These are phyloP conservation scores for Lichina pygmaea DNA, from an alignment of 495 filamentous ascomycete genomes.

Conservation along the genomic window DNA sequence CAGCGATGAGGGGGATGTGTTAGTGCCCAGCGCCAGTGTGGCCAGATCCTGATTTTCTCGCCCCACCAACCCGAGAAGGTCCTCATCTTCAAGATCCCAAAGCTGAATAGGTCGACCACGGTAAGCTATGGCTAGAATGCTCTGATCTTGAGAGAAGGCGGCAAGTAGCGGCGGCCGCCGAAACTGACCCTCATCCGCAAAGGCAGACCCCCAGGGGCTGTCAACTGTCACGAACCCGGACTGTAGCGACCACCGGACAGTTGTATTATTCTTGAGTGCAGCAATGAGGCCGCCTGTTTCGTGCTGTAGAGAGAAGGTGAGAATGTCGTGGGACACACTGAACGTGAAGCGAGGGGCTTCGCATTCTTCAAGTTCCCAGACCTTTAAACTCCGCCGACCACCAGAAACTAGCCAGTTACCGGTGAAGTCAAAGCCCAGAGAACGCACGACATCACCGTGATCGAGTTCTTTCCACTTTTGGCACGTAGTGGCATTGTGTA, in stretches of 20 bases:
- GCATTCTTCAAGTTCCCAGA: too few species aligned
- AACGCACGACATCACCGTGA: neutral
- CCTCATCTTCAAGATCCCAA: neutral
- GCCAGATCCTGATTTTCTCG: neutral
- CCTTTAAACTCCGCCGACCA: too few species aligned
- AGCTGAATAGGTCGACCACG: neutral
- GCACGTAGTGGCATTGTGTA: neutral
- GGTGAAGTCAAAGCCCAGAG: neutral
- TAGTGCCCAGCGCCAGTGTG: neutral
- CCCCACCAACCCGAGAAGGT: neutral
- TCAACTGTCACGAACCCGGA: too few species aligned
- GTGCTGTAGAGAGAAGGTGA: too few species aligned
- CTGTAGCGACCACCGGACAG: too few species aligned
- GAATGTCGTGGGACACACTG: too few species aligned
- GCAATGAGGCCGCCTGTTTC: too few species aligned
- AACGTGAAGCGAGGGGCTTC: too few species aligned
- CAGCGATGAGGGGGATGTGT: neutral
- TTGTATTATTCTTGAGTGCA: too few species aligned
- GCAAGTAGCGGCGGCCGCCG: neutral
- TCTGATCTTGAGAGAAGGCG: neutral
- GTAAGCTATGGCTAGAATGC: neutral
- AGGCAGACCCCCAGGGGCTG: too few species aligned
- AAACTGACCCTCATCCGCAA: neutral
- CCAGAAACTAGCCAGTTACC: too few species aligned
- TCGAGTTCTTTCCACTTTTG: neutral